Percentiles rank a stretch among this genome's conserved stretches.
Evolutionary conservation across 495 filamentous ascomycete species (phyloP).

Genomic region (Viridothelium virens): DNA sequence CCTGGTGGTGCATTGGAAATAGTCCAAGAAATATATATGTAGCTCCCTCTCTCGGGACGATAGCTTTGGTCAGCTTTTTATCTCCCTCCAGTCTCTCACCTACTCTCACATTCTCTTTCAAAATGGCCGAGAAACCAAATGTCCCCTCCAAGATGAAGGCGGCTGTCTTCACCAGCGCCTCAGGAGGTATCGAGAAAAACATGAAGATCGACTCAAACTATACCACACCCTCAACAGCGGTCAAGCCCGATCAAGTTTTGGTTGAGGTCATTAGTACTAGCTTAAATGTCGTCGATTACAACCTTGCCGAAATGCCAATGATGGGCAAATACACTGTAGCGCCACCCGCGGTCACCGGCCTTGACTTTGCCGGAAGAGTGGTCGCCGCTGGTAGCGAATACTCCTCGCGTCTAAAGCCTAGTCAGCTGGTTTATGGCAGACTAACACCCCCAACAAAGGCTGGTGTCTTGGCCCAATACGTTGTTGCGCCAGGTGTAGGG

Average conservation of each 20-base stretch:
- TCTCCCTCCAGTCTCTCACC: too few species aligned
- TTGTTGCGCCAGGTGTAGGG: conserved; percentile 19
- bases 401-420: conserved; percentile 18
- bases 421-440: conserved; percentile 32
- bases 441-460: conserved; percentile 13
- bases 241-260: conserved; percentile 18
- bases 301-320: conserved; percentile 27
- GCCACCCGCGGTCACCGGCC: conserved; percentile 24
- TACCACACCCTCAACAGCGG: conserved; percentile 19
- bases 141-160: conserved; percentile 29
- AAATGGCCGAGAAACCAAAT: conserved; percentile 10
- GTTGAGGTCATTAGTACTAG: conserved; percentile 30
- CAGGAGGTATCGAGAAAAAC: conserved; percentile 29
- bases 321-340: conserved; percentile 20
- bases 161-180: conserved; percentile 21
- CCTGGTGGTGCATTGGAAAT: too few species aligned
- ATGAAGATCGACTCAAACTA: conserved; percentile 21
- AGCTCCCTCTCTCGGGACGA: neutral
- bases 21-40: neutral
- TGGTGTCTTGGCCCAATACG: conserved; percentile 28
- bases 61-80: conserved; percentile 25
- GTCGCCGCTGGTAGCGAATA: conserved; percentile 19
- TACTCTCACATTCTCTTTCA: neutral
- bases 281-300: conserved; percentile 33
- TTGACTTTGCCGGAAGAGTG: conserved; percentile 32